Base-by-base conservation (phyloP, 176 grass and related monocot species). In the Cenchrus americanus region DNA sequence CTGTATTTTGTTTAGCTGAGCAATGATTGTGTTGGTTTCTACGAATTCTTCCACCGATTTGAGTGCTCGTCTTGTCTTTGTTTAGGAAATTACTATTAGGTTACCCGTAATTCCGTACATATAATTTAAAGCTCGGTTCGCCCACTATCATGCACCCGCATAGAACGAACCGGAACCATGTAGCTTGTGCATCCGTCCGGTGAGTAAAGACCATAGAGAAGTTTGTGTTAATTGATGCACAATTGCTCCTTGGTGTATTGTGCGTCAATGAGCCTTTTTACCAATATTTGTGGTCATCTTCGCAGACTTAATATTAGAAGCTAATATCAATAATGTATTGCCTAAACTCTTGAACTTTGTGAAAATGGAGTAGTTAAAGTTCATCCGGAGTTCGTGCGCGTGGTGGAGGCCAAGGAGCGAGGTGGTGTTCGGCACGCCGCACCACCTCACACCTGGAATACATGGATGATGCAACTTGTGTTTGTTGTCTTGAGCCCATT, bases 11-110 rank as follows among this genome's bases (percentile, higher is more conserved):
- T 66, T 62, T 70, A 52, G 2, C 7, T 30, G 8, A 17, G 51
- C 19, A 10, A 34, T 19, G 73, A 49, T 4, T 27, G 41, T n/a
- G 42, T 77, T 88, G 26, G 68, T 49, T 84, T 79, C 60, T 73
- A 60, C 73, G 13, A 59, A 57, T 22, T 66, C 40, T 27, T 62
- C n/a, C 26, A 2, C 61, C 88, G 51, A n/a, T 19, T 44, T 2
- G 4, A 27, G 76, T 34, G 48, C 10, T 78, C 4, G 49, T 30
- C 50, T 62, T 69, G 27, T 69, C 9, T n/a, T n/a, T 48, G 53
- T 43, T 42, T 15, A 24, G 42, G 19, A 26, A 27, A 23, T 50
- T 86, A 34, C n/a, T n/a, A n/a, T 77, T 81, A 17, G 32, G 32
- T 13, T 24, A 42, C 32, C 32, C 3, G 32, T 34, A 34, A 34